These are phyloP conservation scores for Fusarium heterosporum DNA, from an alignment of 2,329 filamentous ascomycete genomes.

Conservation along the genomic window DNA sequence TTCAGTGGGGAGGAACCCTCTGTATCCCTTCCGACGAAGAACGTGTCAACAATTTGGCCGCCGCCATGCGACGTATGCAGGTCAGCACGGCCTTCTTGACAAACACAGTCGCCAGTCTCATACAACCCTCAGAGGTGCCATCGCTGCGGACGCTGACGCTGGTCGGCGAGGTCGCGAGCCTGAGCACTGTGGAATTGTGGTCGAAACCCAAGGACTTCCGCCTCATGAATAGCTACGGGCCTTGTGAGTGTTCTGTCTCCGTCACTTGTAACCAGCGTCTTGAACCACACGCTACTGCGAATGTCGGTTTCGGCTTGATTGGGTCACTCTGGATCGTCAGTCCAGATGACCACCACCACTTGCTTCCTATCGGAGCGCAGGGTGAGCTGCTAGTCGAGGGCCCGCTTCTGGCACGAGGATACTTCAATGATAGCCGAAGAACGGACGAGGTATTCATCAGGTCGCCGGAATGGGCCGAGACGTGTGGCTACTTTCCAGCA, in stretches of 20 bases:
- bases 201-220: conserved; percentile 2
- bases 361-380: conserved; percentile 16
- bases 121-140: conserved; percentile 9
- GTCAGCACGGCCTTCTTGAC: conserved; percentile 6
- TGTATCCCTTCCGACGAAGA: conserved; percentile 13
- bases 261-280: conserved; percentile 2
- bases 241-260: conserved; percentile 3
- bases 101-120: conserved; percentile 2
- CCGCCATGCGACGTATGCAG: neutral
- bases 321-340: conserved; percentile 16
- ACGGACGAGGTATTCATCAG: conserved; percentile 46
- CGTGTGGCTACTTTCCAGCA: conserved; percentile 3
- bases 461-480: conserved; percentile 3
- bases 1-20: neutral
- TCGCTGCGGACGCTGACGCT: conserved; percentile 7
- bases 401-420: conserved; percentile 18
- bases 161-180: conserved; percentile 5
- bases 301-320: conserved; percentile 17
- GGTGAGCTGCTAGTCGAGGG: conserved; percentile 28
- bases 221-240: conserved; percentile 14
- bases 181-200: conserved; percentile 4
- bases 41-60: conserved; percentile 7
- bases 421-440: conserved; percentile 52
- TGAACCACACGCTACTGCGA: conserved; percentile 5
- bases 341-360: conserved; percentile 21